Evolutionary conservation across 2,329 filamentous ascomycete species (phyloP).

Genomic region (Fusarium sp.): DNA sequence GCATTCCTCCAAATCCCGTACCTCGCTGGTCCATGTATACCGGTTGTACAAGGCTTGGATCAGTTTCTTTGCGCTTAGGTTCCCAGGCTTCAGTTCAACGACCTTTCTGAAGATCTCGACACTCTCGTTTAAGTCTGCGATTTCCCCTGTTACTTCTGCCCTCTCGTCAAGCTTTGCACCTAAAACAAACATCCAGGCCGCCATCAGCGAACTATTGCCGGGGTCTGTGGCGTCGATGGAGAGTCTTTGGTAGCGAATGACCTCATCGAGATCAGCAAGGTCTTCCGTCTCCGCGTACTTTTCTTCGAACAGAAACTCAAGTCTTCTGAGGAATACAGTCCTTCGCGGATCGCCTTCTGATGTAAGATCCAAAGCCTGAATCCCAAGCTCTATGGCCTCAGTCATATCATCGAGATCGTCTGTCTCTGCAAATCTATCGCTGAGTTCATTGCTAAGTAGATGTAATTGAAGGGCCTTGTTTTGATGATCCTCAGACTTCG

Average conservation of each 20-base stretch:
- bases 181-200: neutral
- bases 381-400: neutral
- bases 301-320: neutral
- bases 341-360: neutral
- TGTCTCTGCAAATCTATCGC: neutral
- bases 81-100: neutral
- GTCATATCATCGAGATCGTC: neutral
- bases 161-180: neutral
- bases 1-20: neutral
- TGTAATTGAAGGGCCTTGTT: neutral
- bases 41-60: neutral
- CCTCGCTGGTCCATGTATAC: neutral
- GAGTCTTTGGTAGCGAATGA: neutral
- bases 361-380: neutral
- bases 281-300: neutral
- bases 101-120: neutral
- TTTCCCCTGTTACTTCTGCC: rapidly evolving
- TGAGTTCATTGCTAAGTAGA: neutral
- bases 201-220: rapidly evolving
- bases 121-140: neutral
- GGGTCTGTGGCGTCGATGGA: neutral
- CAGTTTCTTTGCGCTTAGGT: neutral
- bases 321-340: neutral
- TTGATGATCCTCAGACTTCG: rapidly evolving
- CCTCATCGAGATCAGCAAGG: neutral